These are phyloP conservation scores for Fusarium longipes DNA, from an alignment of 2,329 filamentous ascomycete genomes.

Conservation along the genomic window DNA sequence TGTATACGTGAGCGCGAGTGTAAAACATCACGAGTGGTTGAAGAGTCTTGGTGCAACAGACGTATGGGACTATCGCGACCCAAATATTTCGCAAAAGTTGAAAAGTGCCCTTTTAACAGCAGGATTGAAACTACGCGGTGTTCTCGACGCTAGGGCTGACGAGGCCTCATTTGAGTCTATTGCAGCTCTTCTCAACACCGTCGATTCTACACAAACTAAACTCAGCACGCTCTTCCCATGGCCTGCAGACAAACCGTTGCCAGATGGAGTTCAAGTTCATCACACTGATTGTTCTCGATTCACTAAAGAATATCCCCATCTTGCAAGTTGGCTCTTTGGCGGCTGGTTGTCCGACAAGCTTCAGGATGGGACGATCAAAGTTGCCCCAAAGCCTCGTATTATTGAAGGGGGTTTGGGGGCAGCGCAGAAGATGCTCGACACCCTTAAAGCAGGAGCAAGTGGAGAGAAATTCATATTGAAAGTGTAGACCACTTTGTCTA, in stretches of 20 bases:
- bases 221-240: not conserved
- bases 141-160: not conserved
- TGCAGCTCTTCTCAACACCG: accelerated
- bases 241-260: accelerated
- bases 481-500: not conserved
- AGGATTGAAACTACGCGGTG: not conserved
- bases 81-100: not conserved
- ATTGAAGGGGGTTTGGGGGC: not conserved
- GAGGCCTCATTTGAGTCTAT: not conserved
- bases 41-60: not conserved
- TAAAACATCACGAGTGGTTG: slow-evolving; percentile 22
- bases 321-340: not conserved
- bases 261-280: not conserved
- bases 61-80: not conserved
- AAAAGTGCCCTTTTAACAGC: accelerated
- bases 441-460: not conserved
- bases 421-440: not conserved
- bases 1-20: slow-evolving; percentile 26
- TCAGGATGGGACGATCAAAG: not conserved
- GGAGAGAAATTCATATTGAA: not conserved
- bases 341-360: not conserved
- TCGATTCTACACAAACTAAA: accelerated
- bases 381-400: not conserved
- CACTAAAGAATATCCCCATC: accelerated
- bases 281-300: not conserved